Evolutionary conservation across 2,329 filamentous ascomycete species (phyloP), one percentile per base, ranked within the genome.

Genomic region (Botryosphaeria dothidea): DNA sequence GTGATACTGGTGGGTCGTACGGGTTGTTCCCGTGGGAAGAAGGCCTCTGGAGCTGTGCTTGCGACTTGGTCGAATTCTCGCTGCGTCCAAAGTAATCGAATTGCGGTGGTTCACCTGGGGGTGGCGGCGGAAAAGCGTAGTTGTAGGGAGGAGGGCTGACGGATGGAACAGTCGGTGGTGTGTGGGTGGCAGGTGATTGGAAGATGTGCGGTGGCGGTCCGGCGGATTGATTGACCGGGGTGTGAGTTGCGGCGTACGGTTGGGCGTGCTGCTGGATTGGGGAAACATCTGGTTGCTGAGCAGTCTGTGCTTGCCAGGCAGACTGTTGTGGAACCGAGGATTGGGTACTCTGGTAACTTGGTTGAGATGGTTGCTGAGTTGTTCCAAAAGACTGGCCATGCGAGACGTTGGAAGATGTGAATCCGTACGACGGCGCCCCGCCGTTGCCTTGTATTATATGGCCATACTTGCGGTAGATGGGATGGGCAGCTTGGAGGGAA

Each of bases 391-490:
- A 9, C 1, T 25, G 31, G 7, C 21, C 21, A 3, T 58, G 38
- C 34, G 29, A 17, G n/a, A 15, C 19, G n/a, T 17, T 29, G 7
- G 34, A 7, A 2, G 34, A n/a, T 19, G 34, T 29, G 21, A 41
- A 41, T 4, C 21, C 34, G n/a, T 54, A 6, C 29, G 5, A 13
- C 3, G 29, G 51, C 15, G 31, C n/a, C 7, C 31, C 25, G 27
- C 36, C 1, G 3, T 15, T 4, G 2, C 43, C 38, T 15, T 60
- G 56, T 9, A 60, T 4, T 2, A 46, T 19, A 9, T 60, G 56
- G 25, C 56, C 56, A n/a, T 60, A 60, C n/a, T 60, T 60, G 4
- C 41, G 56, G 41, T 60, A 60, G 56, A 60, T 46, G 15, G 17
- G 56, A 17, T 60, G 56, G 23, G 41, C 27, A 23, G 41, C 9